Conservation (phyloP, 768 basidiomycete genomes). For the Boletus rufocinnamomeus region DNA sequence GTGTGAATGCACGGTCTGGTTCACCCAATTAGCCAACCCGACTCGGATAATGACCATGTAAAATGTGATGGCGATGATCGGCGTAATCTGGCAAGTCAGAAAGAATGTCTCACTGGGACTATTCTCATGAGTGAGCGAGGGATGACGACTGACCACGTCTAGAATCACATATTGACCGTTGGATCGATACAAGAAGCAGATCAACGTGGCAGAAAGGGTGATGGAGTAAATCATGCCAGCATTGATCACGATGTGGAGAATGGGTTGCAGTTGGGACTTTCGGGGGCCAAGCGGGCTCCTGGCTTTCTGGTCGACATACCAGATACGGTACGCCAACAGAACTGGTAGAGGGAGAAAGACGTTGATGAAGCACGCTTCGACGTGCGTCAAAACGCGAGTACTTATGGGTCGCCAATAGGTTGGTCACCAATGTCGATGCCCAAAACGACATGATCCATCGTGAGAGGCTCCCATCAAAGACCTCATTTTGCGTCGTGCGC, state of each 20-base stretch:
- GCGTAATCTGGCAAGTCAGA: constrained; percentile 4
- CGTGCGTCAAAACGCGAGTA: neutral
- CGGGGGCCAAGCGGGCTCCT: neutral
- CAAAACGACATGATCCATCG: constrained; percentile 3
- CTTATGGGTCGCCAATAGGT: constrained; percentile 5
- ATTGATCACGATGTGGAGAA: constrained; percentile 5
- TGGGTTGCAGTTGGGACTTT: neutral
- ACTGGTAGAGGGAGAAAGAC: neutral
- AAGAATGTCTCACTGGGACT: neutral
- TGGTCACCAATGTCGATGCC: constrained; percentile 3
- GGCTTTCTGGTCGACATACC: neutral
- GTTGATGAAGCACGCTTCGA: neutral
- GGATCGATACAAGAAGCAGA: neutral
- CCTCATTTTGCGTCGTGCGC: neutral
- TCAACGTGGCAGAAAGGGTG: neutral
- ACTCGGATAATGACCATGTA: constrained; percentile 23
- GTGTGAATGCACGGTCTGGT: too few relatives aligned
- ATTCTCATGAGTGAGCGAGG: neutral
- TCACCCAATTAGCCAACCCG: neutral
- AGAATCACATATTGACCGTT: constrained; percentile 11
- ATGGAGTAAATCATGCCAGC: constrained; percentile 9
- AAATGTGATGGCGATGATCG: constrained; percentile 19
- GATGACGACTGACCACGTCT: constrained; percentile 4
- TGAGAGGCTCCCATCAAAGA: constrained; percentile 1
- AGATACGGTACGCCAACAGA: neutral